Percentiles rank a stretch among this genome's conserved stretches.
Conservation (phyloP, 169 alveolate genomes). For the Plasmodium vivax region DNA sequence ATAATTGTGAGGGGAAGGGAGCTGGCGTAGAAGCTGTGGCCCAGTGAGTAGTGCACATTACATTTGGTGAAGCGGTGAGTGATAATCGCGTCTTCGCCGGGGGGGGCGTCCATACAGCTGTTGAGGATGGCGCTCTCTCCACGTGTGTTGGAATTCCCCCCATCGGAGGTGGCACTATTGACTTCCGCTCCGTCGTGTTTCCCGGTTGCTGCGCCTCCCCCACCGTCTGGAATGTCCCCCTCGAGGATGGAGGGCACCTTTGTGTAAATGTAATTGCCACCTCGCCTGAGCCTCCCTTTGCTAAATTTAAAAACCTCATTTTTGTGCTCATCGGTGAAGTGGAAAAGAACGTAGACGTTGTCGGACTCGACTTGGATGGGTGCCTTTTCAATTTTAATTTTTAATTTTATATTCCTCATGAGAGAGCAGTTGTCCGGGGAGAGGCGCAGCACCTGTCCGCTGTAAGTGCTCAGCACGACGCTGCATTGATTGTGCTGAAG, state of each 20-base stretch:
- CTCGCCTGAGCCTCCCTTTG: slow-evolving; percentile 40
- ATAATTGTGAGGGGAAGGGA: slow-evolving; percentile 35
- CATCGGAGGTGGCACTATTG: neutral
- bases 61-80: slow-evolving; percentile 17
- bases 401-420: slow-evolving; percentile 33
- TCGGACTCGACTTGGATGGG: slow-evolving; percentile 18
- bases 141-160: neutral
- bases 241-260: neutral
- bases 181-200: neutral
- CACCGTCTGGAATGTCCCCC: neutral
- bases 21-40: neutral
- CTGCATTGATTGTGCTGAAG: neutral
- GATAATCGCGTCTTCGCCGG: neutral
- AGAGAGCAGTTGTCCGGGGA: slow-evolving; percentile 31
- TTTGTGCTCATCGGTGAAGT: slow-evolving; percentile 6
- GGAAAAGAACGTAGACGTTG: slow-evolving; percentile 13
- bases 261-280: slow-evolving; percentile 24
- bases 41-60: slow-evolving; percentile 11
- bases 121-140: neutral
- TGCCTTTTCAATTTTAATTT: slow-evolving; percentile 38
- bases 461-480: slow-evolving; percentile 7
- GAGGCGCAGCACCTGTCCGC: slow-evolving; percentile 23
- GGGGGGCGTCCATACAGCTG: neutral
- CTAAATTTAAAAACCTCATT: slow-evolving; percentile 6
- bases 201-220: neutral